A percentile compares a stretch with the other conserved stretches of the same genome.
Conservation (phyloP, 1,284 basidiomycete genomes). For the Boletus putidus region DNA sequence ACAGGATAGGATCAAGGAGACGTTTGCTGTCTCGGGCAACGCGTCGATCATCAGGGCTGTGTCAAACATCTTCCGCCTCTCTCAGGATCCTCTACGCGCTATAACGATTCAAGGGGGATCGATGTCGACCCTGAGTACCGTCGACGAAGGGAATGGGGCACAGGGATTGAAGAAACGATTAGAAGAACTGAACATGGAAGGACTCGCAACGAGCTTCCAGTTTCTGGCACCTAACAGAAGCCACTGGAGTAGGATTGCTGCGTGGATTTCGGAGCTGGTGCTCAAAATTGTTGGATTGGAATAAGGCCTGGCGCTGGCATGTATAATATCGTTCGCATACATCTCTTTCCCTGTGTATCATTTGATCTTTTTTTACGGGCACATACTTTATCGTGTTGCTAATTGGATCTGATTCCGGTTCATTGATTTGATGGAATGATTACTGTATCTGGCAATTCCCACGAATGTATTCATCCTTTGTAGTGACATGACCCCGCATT, state of each 20-base stretch:
- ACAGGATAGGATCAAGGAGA: constrained; percentile 77
- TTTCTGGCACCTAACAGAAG: constrained; percentile 62
- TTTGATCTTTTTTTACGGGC: constrained; percentile 6
- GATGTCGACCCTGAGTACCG: constrained; percentile 61
- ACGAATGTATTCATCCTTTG: constrained; percentile 14
- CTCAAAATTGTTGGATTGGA: constrained; percentile 52
- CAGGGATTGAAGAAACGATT: constrained; percentile 42
- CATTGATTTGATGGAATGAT: neutral
- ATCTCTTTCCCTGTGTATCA: constrained; percentile 13
- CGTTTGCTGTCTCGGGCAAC: constrained; percentile 72
- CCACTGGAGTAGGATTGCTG: constrained; percentile 63
- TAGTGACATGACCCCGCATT: constrained; percentile 5
- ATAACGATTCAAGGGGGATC: constrained; percentile 49
- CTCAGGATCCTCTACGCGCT: constrained; percentile 54
- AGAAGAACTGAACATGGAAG: constrained; percentile 70
- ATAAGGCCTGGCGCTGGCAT: constrained; percentile 21
- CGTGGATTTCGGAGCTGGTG: constrained; percentile 71
- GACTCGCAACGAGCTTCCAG: constrained; percentile 64
- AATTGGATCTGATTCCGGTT: constrained; percentile 15
- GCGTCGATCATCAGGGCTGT: constrained; percentile 69
- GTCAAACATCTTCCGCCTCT: constrained; percentile 71
- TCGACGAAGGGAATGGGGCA: constrained; percentile 49
- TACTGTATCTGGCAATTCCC: constrained; percentile 28
- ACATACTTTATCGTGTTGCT: constrained; percentile 23
- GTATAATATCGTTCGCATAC: constrained; percentile 27